Evolutionary conservation across 1,284 basidiomycete genomes (phyloP).

Genomic region (Pseudozyma sp.): DNA sequence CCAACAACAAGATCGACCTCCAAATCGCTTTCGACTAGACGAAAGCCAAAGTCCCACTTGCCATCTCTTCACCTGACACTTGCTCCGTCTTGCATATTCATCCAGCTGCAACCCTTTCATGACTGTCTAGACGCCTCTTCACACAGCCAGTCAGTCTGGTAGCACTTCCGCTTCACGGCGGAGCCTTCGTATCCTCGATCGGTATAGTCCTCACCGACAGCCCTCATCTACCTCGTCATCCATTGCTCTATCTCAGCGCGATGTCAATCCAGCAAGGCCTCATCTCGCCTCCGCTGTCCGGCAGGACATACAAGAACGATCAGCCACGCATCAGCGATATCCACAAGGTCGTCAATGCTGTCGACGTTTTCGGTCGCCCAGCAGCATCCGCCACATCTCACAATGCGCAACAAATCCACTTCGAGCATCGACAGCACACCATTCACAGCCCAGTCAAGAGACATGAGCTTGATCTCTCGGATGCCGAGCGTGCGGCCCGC

Average conservation of each 20-base stretch:
- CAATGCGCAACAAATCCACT: background rate
- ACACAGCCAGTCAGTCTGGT: background rate
- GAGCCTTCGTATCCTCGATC: conserved; percentile 1
- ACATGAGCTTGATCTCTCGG: conserved; percentile 12
- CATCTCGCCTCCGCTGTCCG: conserved; percentile 40
- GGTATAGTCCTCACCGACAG: no score
- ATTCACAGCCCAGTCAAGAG: conserved; percentile 42
- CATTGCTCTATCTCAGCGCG: background rate
- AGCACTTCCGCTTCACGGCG: background rate
- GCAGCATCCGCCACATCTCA: background rate
- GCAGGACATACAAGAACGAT: conserved; percentile 32
- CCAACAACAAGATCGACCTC: no score
- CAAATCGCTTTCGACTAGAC: no score
- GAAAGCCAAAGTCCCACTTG: no score
- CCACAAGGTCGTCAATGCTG: conserved; percentile 16
- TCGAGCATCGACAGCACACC: conserved; percentile 16
- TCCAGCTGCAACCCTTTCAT: background rate
- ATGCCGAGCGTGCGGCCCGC: conserved; percentile 17
- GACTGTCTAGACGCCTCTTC: conserved; percentile 7
- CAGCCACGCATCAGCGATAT: conserved; percentile 21
- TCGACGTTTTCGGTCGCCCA: conserved; percentile 24
- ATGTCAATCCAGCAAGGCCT: conserved; percentile 44
- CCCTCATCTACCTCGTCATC: background rate
- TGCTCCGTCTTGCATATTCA: no score
- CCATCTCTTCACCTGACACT: no score